Conservation (phyloP, 225 moss, liverwort and hornwort species). For the Sphagnum tenellum region DNA sequence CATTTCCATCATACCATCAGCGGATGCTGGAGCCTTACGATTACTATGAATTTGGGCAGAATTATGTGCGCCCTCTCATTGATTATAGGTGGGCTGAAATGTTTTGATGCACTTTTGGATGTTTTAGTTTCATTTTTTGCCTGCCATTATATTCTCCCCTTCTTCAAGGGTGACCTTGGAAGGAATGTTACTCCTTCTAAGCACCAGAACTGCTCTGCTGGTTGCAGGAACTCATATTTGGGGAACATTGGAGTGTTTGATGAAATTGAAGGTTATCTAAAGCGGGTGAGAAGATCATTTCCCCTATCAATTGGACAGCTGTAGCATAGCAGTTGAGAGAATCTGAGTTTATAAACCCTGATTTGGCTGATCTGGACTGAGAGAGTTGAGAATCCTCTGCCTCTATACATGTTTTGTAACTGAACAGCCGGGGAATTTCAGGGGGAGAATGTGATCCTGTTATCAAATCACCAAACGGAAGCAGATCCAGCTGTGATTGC, state of each 20-base stretch:
- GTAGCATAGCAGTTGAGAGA: too few relatives aligned
- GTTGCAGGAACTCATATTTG: conserved; percentile 73
- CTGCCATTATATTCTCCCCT: too few relatives aligned
- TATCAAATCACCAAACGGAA: conserved; percentile 94
- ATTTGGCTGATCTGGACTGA: not conserved
- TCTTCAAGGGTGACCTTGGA: too few relatives aligned
- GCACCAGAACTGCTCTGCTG: too few relatives aligned
- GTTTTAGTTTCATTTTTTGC: too few relatives aligned
- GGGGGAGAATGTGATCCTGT: conserved; percentile 86
- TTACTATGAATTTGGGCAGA: conserved; percentile 90
- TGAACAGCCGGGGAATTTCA: conserved; percentile 15
- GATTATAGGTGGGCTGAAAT: conserved; percentile 57
- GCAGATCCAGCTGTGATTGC: conserved; percentile 98
- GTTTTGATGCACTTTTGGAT: too few relatives aligned
- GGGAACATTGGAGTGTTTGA: conserved; percentile 66
- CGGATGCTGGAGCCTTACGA: conserved; percentile 81
- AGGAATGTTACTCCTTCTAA: not conserved
- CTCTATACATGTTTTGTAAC: not conserved
- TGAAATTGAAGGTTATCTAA: conserved; percentile 59
- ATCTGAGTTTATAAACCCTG: not conserved
- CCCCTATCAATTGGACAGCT: too few relatives aligned
- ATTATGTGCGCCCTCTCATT: conserved; percentile 87
- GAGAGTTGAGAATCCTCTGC: not conserved
- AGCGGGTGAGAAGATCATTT: conserved; percentile 40
- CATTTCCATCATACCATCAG: conserved; percentile 70